A percentile compares a stretch with the other conserved stretches of the same genome.
Evolutionary conservation across 352 stramenopile species (phyloP).

Genomic region (Pythium aphanidermatum): DNA sequence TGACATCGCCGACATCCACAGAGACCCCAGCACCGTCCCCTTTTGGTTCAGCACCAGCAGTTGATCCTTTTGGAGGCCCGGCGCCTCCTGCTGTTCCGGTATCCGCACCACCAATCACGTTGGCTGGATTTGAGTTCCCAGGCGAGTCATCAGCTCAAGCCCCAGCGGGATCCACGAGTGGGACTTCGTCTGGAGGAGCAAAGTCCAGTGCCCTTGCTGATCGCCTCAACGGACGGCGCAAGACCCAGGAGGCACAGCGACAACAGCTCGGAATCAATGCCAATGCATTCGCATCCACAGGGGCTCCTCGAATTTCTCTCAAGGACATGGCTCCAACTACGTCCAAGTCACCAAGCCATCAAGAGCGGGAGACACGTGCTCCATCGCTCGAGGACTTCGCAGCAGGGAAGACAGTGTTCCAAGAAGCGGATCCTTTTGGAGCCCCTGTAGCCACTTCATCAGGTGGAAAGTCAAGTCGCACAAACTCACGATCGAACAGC

Average conservation of each 20-base stretch:
- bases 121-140: conserved; percentile 10
- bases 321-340: conserved; percentile 36
- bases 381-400: conserved; percentile 51
- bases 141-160: conserved; percentile 7
- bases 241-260: conserved; percentile 65
- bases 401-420: conserved; percentile 23
- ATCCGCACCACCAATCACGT: background rate
- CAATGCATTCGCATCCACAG: conserved; percentile 34
- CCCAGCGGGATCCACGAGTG: too few species aligned
- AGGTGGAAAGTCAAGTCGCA: conserved; percentile 14
- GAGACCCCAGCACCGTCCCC: conserved; percentile 2
- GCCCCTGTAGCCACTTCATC: background rate
- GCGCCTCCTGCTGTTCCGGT: background rate
- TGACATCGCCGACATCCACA: conserved; percentile 18
- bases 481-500: conserved; percentile 4
- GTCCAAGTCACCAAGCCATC: background rate
- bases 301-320: conserved; percentile 45
- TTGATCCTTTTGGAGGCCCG: conserved; percentile 27
- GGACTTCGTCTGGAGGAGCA: too few species aligned
- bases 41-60: conserved; percentile 2
- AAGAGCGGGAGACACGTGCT: conserved; percentile 10
- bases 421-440: conserved; percentile 17
- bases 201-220: conserved; percentile 64
- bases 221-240: conserved; percentile 52
- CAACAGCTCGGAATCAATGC: conserved; percentile 54